Evolutionary conservation across 768 basidiomycete species (phyloP).

Genomic region (Mycena chlorophos): DNA sequence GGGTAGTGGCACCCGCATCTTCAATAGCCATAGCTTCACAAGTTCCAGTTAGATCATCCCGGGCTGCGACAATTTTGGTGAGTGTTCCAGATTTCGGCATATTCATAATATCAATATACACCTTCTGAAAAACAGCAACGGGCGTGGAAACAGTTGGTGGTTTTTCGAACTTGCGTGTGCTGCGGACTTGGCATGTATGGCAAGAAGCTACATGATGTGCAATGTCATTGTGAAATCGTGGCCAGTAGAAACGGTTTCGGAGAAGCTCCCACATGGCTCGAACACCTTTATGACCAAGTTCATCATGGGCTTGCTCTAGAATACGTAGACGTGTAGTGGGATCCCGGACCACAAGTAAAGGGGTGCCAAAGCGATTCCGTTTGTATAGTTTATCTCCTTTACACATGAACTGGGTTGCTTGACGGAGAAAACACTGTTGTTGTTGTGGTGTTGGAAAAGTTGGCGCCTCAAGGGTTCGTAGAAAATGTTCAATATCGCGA

Average conservation of each 20-base stretch:
- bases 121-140: no score
- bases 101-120: conserved; percentile 30
- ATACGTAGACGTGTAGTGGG: conserved; percentile 9
- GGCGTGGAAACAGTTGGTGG: conserved; percentile 17
- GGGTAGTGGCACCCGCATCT: conserved; percentile 11
- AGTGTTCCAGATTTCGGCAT: conserved; percentile 26
- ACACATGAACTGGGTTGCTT: conserved; percentile 16
- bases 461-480: no score
- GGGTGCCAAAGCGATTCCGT: conserved; percentile 2
- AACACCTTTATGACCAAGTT: no score
- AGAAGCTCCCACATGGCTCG: conserved; percentile 20
- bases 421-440: conserved; percentile 9
- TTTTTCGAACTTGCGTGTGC: conserved; percentile 15
- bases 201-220: conserved; percentile 28
- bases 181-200: conserved; percentile 28
- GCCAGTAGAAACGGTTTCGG: conserved; percentile 29
- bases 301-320: no score
- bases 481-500: conserved; percentile 21
- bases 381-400: conserved; percentile 14
- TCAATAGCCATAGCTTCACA: conserved; percentile 31
- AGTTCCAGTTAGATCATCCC: conserved; percentile 33
- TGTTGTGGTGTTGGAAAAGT: conserved; percentile 7
- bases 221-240: conserved; percentile 23
- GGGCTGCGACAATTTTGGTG: no score
- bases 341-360: conserved; percentile 20